phyloP scores from a whole-genome alignment of 1,284 basidiomycete species.

The Schizopora paradoxa region DNA sequence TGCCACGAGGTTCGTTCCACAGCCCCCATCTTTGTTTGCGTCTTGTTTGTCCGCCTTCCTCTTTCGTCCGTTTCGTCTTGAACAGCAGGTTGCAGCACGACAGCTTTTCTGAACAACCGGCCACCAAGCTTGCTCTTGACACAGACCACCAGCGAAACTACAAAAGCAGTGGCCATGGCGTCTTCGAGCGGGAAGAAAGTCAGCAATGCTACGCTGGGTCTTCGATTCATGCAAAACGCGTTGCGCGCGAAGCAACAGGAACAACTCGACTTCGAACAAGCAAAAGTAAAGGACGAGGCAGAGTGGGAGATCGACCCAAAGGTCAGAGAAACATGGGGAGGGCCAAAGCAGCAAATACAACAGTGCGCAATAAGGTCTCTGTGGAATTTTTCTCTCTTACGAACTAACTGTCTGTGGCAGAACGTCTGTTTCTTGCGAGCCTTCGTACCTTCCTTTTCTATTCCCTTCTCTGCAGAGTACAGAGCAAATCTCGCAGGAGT shows the following conservation, averaged over 20 bases:
- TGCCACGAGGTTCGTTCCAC: too few relatives aligned
- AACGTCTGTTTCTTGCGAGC: conserved; percentile 46
- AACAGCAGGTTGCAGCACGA: background rate
- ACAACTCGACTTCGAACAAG: conserved; percentile 46
- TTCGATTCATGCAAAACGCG: conserved; percentile 76
- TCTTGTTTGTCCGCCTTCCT: too few relatives aligned
- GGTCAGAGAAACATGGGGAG: conserved; percentile 54
- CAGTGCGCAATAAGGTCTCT: conserved; percentile 18
- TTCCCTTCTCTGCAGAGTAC: conserved; percentile 35
- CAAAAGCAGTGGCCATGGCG: background rate
- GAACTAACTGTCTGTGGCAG: conserved; percentile 20
- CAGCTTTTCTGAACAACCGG: too few relatives aligned
- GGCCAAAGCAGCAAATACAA: conserved; percentile 27
- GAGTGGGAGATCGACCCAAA: conserved; percentile 63
- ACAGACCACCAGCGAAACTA: background rate
- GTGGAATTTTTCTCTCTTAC: conserved; percentile 1
- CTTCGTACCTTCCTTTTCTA: conserved; percentile 68
- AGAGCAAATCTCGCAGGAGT: conserved; percentile 16
- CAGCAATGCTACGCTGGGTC: conserved; percentile 60
- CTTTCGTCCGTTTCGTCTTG: too few relatives aligned
- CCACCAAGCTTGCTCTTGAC: too few relatives aligned
- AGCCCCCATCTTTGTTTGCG: too few relatives aligned
- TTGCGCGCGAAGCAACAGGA: conserved; percentile 48
- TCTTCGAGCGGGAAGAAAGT: conserved; percentile 40
- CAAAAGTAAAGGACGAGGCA: conserved; percentile 59